Evolutionary conservation across 306 rosid species (phyloP).

Genomic region (Lithocarpus polystachyus): DNA sequence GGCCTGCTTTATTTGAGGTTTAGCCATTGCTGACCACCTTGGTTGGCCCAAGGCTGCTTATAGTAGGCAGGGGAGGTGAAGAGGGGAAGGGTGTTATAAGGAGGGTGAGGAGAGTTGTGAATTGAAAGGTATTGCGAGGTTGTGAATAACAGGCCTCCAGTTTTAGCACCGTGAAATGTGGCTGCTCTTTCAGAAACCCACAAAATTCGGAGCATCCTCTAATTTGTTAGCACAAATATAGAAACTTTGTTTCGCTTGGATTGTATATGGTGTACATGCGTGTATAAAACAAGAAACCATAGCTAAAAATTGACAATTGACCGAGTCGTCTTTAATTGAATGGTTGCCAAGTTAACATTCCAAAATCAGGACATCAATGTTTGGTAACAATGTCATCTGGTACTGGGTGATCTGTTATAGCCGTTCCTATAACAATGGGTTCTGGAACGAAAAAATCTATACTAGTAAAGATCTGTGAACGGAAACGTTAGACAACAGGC

Average conservation of each 20-base stretch:
- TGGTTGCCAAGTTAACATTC: slow-evolving; percentile 5
- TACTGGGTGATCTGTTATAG: too few species aligned
- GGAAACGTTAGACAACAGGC: slow-evolving; percentile 36
- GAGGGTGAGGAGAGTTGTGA: slow-evolving; percentile 5
- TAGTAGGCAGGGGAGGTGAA: not conserved
- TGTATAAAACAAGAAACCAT: not conserved
- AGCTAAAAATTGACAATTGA: slow-evolving; percentile 23
- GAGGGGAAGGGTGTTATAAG: slow-evolving; percentile 15
- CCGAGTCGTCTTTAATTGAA: slow-evolving; percentile 18
- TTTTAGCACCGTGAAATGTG: slow-evolving; percentile 28
- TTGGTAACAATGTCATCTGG: not conserved
- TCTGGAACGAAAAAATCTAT: slow-evolving; percentile 29
- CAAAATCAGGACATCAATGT: not conserved
- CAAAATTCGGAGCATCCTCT: slow-evolving; percentile 23
- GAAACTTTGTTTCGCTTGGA: not conserved
- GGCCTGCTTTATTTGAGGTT: slow-evolving; percentile 31
- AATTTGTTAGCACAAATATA: slow-evolving; percentile 5
- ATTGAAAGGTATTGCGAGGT: not conserved
- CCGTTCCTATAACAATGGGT: slow-evolving; percentile 34
- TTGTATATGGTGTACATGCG: not conserved
- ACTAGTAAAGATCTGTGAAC: slow-evolving; percentile 29
- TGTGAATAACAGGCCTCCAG: slow-evolving; percentile 3
- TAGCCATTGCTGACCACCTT: slow-evolving; percentile 45
- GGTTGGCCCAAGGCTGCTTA: slow-evolving; percentile 50
- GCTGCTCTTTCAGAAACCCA: slow-evolving; percentile 17